Evolutionary conservation across 1,284 basidiomycete genomes (phyloP).

Genomic region (Heimioporus retisporus): DNA sequence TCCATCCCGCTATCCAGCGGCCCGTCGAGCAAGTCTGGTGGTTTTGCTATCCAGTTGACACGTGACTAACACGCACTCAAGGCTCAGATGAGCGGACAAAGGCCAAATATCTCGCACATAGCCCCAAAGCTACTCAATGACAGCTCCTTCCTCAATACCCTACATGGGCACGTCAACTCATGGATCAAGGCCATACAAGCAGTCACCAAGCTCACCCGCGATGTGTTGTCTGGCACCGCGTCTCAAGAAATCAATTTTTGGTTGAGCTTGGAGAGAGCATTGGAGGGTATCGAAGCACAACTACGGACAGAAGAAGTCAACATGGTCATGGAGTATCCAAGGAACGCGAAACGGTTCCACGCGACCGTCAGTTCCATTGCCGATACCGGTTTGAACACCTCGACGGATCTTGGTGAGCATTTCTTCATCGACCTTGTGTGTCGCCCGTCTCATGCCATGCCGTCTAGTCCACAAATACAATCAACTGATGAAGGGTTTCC

Average conservation of each 20-base stretch:
- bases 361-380: slow-evolving; percentile 99
- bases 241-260: slow-evolving; percentile 99
- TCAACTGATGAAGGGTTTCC: slow-evolving; percentile 99
- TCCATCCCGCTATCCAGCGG: slow-evolving; percentile 91
- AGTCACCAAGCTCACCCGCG: slow-evolving; percentile 93
- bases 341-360: slow-evolving; percentile 97
- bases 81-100: slow-evolving; percentile 65
- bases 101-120: slow-evolving; percentile 84
- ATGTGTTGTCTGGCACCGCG: slow-evolving; percentile 96
- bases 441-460: slow-evolving; percentile 38
- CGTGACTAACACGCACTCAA: slow-evolving; percentile 35
- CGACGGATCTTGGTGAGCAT: slow-evolving; percentile 82
- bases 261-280: slow-evolving; percentile 93
- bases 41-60: slow-evolving; percentile 23
- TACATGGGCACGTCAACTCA: slow-evolving; percentile 95
- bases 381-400: slow-evolving; percentile 96
- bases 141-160: slow-evolving; percentile 92
- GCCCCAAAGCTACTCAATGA: slow-evolving; percentile 84
- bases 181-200: slow-evolving; percentile 99
- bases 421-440: background rate
- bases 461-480: slow-evolving; percentile 96
- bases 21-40: slow-evolving; percentile 79
- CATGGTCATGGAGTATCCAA: slow-evolving; percentile 95
- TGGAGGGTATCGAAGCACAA: slow-evolving; percentile 95
- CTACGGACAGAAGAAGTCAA: slow-evolving; percentile 93